These are phyloP conservation scores for Talaromyces amestolkiae DNA, from an alignment of 2,329 filamentous ascomycete genomes.

Conservation along the genomic window DNA sequence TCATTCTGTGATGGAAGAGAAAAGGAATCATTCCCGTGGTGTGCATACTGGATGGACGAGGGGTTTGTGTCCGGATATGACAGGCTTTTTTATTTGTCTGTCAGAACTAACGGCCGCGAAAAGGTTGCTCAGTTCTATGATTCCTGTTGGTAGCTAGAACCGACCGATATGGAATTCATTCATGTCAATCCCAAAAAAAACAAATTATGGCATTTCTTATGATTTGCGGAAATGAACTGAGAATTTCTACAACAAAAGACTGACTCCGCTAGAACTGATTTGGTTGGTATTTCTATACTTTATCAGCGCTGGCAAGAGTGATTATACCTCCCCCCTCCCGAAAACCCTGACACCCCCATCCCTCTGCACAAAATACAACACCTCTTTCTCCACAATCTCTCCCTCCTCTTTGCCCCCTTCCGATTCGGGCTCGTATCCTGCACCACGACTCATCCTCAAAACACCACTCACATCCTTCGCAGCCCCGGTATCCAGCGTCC, in stretches of 20 bases:
- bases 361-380: slow-evolving; percentile 74
- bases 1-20: slow-evolving; percentile 9
- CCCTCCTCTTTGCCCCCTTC: slow-evolving; percentile 24
- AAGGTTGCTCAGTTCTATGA: slow-evolving; percentile 16
- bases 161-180: slow-evolving; percentile 13
- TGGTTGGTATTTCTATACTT: not conserved
- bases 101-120: slow-evolving; percentile 4
- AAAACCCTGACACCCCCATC: slow-evolving; percentile 82
- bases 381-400: slow-evolving; percentile 60
- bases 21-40: not conserved
- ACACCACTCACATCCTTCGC: slow-evolving; percentile 90
- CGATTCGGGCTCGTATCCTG: slow-evolving; percentile 31
- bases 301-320: not conserved
- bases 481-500: slow-evolving; percentile 80
- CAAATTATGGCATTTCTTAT: slow-evolving; percentile 1
- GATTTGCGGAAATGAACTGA: slow-evolving; percentile 14
- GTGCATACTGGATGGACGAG: slow-evolving; percentile 22
- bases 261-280: too few species aligned
- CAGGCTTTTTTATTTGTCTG: not conserved
- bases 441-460: slow-evolving; percentile 67
- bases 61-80: not conserved
- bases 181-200: slow-evolving; percentile 16
- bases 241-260: slow-evolving; percentile 3
- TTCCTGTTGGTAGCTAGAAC: slow-evolving; percentile 15
- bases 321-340: slow-evolving; percentile 66